phyloP scores from a whole-genome alignment of 1,139 yeast species.

The Blastobotrys apis region DNA sequence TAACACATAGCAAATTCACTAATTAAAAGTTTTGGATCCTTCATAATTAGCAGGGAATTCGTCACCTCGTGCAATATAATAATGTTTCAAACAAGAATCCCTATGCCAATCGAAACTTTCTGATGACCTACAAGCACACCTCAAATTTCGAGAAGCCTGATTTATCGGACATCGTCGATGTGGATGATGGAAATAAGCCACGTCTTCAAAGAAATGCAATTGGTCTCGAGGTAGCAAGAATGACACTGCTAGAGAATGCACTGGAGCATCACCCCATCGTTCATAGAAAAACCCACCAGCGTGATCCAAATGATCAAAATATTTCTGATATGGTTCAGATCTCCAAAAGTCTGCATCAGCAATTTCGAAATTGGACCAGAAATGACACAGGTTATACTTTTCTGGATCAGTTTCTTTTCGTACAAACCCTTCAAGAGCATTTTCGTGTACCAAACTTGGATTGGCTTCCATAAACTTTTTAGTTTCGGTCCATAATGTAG shows the following conservation, averaged over 20 bases:
- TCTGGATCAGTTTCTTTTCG: constrained; percentile 44
- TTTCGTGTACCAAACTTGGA: constrained; percentile 58
- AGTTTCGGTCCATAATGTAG: constrained; percentile 66
- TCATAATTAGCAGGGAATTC: background rate
- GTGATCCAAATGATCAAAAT: constrained; percentile 60
- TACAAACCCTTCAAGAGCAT: constrained; percentile 43
- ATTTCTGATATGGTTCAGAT: constrained; percentile 56
- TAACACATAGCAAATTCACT: too few relatives aligned
- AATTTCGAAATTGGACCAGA: constrained; percentile 81
- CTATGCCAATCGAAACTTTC: constrained; percentile 8
- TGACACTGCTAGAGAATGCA: constrained; percentile 69
- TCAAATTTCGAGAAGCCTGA: background rate
- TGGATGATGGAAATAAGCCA: constrained; percentile 59
- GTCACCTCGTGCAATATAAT: constrained; percentile 1
- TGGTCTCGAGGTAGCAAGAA: constrained; percentile 64
- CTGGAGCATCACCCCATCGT: constrained; percentile 92
- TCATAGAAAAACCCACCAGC: constrained; percentile 81
- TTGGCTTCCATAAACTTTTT: constrained; percentile 51
- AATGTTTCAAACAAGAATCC: constrained; percentile 2
- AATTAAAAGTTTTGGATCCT: too few relatives aligned
- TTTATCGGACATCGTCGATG: constrained; percentile 1
- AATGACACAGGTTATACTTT: constrained; percentile 81
- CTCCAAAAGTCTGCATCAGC: constrained; percentile 80
- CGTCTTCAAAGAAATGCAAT: constrained; percentile 84
- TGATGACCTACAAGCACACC: constrained; percentile 1